These are phyloP conservation scores for Aureobasidium namibiae DNA, from an alignment of 2,329 filamentous ascomycete species.

Conservation along the genomic window DNA sequence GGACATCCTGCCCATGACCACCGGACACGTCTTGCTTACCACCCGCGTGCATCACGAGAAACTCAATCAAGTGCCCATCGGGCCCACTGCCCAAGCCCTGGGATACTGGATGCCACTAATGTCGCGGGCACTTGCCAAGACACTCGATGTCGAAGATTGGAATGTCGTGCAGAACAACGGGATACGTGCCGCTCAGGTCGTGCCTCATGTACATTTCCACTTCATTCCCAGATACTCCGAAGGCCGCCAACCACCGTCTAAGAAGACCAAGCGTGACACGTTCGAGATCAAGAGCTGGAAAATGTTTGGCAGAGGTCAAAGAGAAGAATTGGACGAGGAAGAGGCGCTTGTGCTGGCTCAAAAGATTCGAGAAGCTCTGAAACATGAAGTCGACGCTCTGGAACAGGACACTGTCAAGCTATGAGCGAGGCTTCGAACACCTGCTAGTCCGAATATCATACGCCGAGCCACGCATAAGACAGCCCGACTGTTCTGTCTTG, in stretches of 20 bases:
- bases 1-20: slow-evolving; percentile 82
- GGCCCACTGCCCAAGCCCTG: slow-evolving; percentile 19
- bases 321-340: slow-evolving; percentile 69
- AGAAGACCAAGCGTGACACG: slow-evolving; percentile 38
- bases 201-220: slow-evolving; percentile 91
- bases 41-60: slow-evolving; percentile 71
- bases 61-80: slow-evolving; percentile 54
- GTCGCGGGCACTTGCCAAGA: slow-evolving; percentile 59
- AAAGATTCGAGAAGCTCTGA: slow-evolving; percentile 34
- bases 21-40: slow-evolving; percentile 75
- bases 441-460: background rate
- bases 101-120: slow-evolving; percentile 59
- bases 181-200: slow-evolving; percentile 79
- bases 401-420: slow-evolving; percentile 11
- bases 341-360: slow-evolving; percentile 56
- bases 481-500: too few relatives aligned
- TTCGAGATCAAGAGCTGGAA: slow-evolving; percentile 55
- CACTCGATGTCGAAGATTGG: slow-evolving; percentile 72
- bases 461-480: background rate
- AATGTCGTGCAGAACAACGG: slow-evolving; percentile 97
- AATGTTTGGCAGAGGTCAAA: slow-evolving; percentile 69
- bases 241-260: slow-evolving; percentile 24
- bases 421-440: background rate
- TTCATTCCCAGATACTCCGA: slow-evolving; percentile 69
- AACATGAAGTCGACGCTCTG: slow-evolving; percentile 26